Base-by-base conservation (phyloP, 768 basidiomycete genomes). In the Auriscalpium microsporum region DNA sequence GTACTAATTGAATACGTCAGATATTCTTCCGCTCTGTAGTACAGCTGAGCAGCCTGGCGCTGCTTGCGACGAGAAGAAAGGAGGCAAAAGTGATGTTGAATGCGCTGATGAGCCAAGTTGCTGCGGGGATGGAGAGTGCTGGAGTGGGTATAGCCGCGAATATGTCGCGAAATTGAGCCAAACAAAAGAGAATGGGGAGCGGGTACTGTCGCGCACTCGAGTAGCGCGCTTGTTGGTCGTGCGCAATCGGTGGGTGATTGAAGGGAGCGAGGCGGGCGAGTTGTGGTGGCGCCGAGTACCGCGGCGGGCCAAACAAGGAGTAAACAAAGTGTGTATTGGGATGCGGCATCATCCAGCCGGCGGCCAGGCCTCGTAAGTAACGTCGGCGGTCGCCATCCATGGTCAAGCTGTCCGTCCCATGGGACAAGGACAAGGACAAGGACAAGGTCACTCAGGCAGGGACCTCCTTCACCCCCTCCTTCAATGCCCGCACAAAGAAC, bases 141-240 rank as follows among this genome's bases (percentile, higher is more conserved):
- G 59, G 45, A 36, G 63, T 49, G 34, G 69, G 69, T 48, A 70
- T n/a, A n/a, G n/a, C n/a, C n/a, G n/a, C n/a, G 63, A 71, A 65
- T 19, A 68, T 63, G 51, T 73, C 72, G 47, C 72, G 64, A 59
- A 72, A 72, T 57, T 72, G 71, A 8, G 70, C 69, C 36, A 68
- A 63, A 50, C 69, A 71, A 61, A 73, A 70, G 45, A 71, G 59
- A 55, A 64, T 35, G 19, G 72, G 68, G 37, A 73, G 68, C 17
- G 63, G 28, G 45, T 61, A 68, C 38, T 67, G 70, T 52, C 64
- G 64, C 44, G 52, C 58, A 53, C 54, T 59, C 56, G 65, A 70
- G 59, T 62, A n/a, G n/a, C n/a, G n/a, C n/a, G n/a, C n/a, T n/a
- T n/a, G n/a, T n/a, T n/a, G n/a, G n/a, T n/a, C n/a, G n/a, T n/a